A percentile compares a stretch with the other conserved stretches of the same genome.
Evolutionary conservation across 805 yeast genomes (phyloP).

Genomic region (Wickerhamomyces kurtzmanii): DNA sequence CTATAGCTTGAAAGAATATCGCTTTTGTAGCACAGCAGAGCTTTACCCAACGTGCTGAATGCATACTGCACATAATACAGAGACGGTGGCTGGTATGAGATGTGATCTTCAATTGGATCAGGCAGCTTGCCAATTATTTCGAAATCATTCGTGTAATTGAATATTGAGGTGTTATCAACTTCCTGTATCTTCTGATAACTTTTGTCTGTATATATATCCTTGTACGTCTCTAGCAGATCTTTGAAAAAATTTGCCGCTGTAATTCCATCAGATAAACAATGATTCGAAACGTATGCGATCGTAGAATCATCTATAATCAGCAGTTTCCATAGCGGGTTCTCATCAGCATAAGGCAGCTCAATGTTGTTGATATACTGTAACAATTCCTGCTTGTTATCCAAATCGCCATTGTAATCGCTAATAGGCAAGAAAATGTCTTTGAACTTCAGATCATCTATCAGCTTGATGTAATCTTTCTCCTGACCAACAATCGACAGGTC

Average conservation of each 20-base stretch:
- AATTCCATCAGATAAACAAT: slow-evolving; percentile 12
- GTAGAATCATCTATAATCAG: slow-evolving; percentile 9
- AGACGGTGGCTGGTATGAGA: slow-evolving; percentile 8
- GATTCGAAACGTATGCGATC: slow-evolving; percentile 10
- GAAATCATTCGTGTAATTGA: slow-evolving; percentile 7
- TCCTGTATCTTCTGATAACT: neutral
- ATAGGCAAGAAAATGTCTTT: slow-evolving; percentile 6
- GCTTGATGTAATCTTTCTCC: slow-evolving; percentile 10
- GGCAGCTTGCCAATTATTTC: slow-evolving; percentile 6
- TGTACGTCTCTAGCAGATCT: slow-evolving; percentile 5
- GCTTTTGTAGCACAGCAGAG: too few relatives aligned
- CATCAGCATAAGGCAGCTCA: slow-evolving; percentile 8
- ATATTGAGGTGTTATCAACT: slow-evolving; percentile 1
- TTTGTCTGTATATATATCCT: neutral
- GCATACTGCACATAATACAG: too few relatives aligned
- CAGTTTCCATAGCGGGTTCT: slow-evolving; percentile 9
- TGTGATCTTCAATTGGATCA: slow-evolving; percentile 7
- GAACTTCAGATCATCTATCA: slow-evolving; percentile 6
- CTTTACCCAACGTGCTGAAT: too few relatives aligned
- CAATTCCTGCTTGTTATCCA: slow-evolving; percentile 4
- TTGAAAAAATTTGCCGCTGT: slow-evolving; percentile 7
- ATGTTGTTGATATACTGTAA: slow-evolving; percentile 5
- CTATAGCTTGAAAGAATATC: too few relatives aligned
- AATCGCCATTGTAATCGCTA: too few relatives aligned
- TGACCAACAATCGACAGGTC: slow-evolving; percentile 7